Percentiles rank a stretch among this genome's conserved stretches.
phyloP scores from a whole-genome alignment of 768 basidiomycete genomes.

The Artomyces pyxidatus region DNA sequence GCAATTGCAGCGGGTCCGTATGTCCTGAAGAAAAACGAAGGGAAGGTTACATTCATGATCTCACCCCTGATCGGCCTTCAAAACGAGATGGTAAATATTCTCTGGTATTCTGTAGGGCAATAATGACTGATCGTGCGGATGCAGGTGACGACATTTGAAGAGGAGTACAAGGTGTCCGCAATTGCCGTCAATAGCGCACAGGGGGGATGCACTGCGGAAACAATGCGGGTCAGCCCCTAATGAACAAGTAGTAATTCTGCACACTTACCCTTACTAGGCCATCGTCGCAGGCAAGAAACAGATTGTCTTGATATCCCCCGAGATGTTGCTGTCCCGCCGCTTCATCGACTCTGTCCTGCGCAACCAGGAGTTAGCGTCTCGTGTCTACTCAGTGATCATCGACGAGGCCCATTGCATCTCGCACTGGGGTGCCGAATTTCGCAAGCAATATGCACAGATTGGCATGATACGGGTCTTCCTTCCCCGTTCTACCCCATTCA shows the following conservation, averaged over 20 bases:
- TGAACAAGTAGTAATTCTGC: background rate
- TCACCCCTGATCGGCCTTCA: conserved; percentile 33
- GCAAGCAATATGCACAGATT: conserved; percentile 19
- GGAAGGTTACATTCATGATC: conserved; percentile 29
- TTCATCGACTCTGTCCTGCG: conserved; percentile 20
- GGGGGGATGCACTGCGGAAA: conserved; percentile 21
- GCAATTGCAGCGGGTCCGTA: conserved; percentile 32
- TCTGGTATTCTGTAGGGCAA: background rate
- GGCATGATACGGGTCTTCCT: conserved; percentile 20
- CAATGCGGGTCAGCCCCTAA: conserved; percentile 19
- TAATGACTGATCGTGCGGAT: background rate
- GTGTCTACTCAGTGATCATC: conserved; percentile 19
- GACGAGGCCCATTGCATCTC: conserved; percentile 26
- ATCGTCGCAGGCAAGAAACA: conserved; percentile 16
- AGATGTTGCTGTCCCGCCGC: conserved; percentile 21
- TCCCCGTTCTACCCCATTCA: conserved; percentile 14
- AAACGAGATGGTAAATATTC: conserved; percentile 27
- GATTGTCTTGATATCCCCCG: conserved; percentile 22
- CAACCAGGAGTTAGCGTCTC: conserved; percentile 13
- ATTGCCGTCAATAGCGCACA: conserved; percentile 27
- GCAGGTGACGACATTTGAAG: conserved; percentile 25
- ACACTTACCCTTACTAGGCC: background rate
- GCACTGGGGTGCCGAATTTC: conserved; percentile 25
- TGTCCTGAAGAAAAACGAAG: conserved; percentile 17
- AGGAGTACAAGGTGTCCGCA: conserved; percentile 24